phyloP scores from a whole-genome alignment of 352 stramenopile species.

The Phytophthora aleatoria region DNA sequence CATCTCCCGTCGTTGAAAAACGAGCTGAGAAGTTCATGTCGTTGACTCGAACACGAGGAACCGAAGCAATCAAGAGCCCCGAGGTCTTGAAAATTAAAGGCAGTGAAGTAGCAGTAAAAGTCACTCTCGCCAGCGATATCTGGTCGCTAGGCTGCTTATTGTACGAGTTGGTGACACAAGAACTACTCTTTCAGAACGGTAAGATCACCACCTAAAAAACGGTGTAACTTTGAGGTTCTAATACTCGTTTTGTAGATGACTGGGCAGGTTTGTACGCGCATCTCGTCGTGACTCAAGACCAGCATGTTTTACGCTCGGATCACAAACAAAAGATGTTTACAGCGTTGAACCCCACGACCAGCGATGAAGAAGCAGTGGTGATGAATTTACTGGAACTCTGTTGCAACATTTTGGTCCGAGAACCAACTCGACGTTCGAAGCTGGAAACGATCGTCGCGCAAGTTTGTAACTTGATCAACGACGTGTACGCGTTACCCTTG shows the following conservation, averaged over 20 bases:
- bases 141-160: constrained; percentile 79
- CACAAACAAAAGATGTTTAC: constrained; percentile 44
- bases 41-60: constrained; percentile 59
- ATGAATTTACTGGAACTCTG: constrained; percentile 32
- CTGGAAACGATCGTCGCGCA: constrained; percentile 24
- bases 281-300: constrained; percentile 42
- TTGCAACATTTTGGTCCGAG: constrained; percentile 39
- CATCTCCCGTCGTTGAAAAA: constrained; percentile 10
- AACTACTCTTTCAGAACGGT: constrained; percentile 73
- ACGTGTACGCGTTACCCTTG: constrained; percentile 35
- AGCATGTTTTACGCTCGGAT: constrained; percentile 43
- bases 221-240: neutral
- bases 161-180: constrained; percentile 69
- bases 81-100: constrained; percentile 68
- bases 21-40: constrained; percentile 16
- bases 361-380: constrained; percentile 41
- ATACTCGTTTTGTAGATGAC: constrained; percentile 47
- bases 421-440: constrained; percentile 29
- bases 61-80: constrained; percentile 78
- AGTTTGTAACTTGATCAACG: constrained; percentile 31
- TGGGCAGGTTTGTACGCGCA: constrained; percentile 68
- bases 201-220: neutral
- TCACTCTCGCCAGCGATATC: constrained; percentile 61
- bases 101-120: constrained; percentile 23
- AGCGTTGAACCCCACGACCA: constrained; percentile 35